phyloP scores from a whole-genome alignment of 345 rosid genomes.

The Moricandia moricandioides region DNA sequence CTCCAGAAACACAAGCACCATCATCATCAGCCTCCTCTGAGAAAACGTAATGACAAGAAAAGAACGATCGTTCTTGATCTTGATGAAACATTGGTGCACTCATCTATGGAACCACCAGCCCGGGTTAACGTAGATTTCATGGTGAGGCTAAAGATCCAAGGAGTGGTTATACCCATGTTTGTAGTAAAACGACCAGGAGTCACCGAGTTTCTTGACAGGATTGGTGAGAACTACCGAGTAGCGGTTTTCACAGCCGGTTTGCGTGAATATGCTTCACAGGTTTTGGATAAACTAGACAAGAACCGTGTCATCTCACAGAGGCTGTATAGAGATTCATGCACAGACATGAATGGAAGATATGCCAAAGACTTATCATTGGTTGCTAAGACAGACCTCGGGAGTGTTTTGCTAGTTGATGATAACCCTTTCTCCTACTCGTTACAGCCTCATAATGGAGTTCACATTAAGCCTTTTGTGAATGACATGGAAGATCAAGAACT shows the following conservation, averaged over 20 bases:
- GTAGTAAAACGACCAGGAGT: slow-evolving; percentile 89
- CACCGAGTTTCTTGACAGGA: slow-evolving; percentile 54
- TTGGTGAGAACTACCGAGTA: slow-evolving; percentile 53
- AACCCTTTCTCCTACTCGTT: slow-evolving; percentile 66
- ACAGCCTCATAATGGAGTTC: slow-evolving; percentile 81
- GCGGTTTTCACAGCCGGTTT: slow-evolving; percentile 89
- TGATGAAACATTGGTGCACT: slow-evolving; percentile 82
- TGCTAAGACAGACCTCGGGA: slow-evolving; percentile 54
- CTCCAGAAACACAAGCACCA: slow-evolving; percentile 16
- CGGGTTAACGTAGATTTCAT: slow-evolving; percentile 50
- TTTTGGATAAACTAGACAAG: slow-evolving; percentile 63
- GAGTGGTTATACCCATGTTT: slow-evolving; percentile 54
- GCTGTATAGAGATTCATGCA: slow-evolving; percentile 79
- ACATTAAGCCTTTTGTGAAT: slow-evolving; percentile 55
- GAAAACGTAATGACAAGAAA: slow-evolving; percentile 24
- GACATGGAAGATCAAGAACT: slow-evolving; percentile 60
- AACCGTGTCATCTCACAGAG: slow-evolving; percentile 61
- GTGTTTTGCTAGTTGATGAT: slow-evolving; percentile 71
- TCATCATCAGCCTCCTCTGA: background rate
- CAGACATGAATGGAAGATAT: slow-evolving; percentile 58
- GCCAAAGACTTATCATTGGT: slow-evolving; percentile 69
- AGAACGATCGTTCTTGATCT: slow-evolving; percentile 79
- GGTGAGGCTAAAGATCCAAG: slow-evolving; percentile 61
- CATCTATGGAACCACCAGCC: slow-evolving; percentile 64
- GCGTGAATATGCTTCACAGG: slow-evolving; percentile 66